Conservation (phyloP, 2,329 filamentous ascomycete species). For the Trichophyton benhamiae region DNA sequence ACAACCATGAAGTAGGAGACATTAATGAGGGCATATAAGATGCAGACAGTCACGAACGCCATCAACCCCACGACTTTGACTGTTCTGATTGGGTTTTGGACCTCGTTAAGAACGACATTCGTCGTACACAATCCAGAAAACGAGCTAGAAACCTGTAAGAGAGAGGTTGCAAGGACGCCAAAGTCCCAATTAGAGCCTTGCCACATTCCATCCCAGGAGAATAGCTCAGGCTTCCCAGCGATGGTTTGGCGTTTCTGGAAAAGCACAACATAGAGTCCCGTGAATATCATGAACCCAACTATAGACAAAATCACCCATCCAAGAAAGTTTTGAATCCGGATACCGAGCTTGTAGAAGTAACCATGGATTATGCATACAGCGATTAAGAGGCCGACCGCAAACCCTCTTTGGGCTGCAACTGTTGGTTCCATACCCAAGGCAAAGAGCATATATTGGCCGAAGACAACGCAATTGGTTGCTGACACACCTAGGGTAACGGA, state of each 20-base stretch:
- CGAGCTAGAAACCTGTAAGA: slow-evolving; percentile 51
- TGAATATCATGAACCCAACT: slow-evolving; percentile 49
- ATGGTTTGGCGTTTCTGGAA: slow-evolving; percentile 20
- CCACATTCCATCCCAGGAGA: slow-evolving; percentile 37
- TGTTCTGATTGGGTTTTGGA: slow-evolving; percentile 54
- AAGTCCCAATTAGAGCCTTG: slow-evolving; percentile 56
- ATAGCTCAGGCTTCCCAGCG: background rate
- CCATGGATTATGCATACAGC: slow-evolving; percentile 48
- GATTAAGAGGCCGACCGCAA: slow-evolving; percentile 47
- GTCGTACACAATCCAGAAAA: slow-evolving; percentile 53
- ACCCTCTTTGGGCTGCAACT: slow-evolving; percentile 41
- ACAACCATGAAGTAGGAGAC: slow-evolving; percentile 53
- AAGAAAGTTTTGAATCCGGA: slow-evolving; percentile 48
- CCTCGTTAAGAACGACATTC: slow-evolving; percentile 60
- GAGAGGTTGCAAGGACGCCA: slow-evolving; percentile 52
- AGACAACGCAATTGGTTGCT: slow-evolving; percentile 57
- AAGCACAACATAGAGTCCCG: slow-evolving; percentile 47
- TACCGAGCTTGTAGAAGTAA: slow-evolving; percentile 44
- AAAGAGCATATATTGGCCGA: slow-evolving; percentile 53
- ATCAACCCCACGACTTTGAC: slow-evolving; percentile 49
- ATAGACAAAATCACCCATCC: slow-evolving; percentile 53
- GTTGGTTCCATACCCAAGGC: slow-evolving; percentile 42
- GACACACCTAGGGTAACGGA: slow-evolving; percentile 55
- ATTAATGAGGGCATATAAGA: slow-evolving; percentile 56
- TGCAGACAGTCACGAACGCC: slow-evolving; percentile 49